These are phyloP conservation scores for Crucibulum laeve DNA, from an alignment of 768 basidiomycete genomes.

Conservation along the genomic window DNA sequence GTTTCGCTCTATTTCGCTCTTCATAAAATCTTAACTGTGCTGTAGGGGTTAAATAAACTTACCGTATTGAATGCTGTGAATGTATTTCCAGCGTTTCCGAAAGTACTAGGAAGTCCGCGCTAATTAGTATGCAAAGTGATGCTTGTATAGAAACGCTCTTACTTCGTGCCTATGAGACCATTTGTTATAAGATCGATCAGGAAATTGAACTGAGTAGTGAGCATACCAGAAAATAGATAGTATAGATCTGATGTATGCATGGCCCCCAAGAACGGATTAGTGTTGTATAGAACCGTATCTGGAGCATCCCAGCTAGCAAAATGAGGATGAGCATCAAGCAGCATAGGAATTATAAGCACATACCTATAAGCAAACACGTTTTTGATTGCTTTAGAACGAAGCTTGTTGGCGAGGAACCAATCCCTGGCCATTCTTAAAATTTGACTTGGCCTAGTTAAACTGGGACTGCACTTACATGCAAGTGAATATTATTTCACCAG, in stretches of 20 bases:
- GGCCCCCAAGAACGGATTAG: constrained; percentile 30
- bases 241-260: constrained; percentile 42
- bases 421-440: constrained; percentile 24
- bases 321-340: neutral
- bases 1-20: constrained; percentile 26
- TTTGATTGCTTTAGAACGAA: constrained; percentile 19
- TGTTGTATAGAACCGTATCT: constrained; percentile 31
- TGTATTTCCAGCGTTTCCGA: constrained; percentile 27
- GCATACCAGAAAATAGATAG: constrained; percentile 35
- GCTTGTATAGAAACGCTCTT: constrained; percentile 2
- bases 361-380: constrained; percentile 32
- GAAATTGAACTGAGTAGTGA: neutral
- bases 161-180: constrained; percentile 22
- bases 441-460: too few relatives aligned
- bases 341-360: neutral
- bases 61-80: constrained; percentile 34
- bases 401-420: constrained; percentile 30
- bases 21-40: neutral
- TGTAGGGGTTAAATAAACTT: constrained; percentile 2
- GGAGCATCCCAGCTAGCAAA: constrained; percentile 37
- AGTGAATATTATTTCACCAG: constrained; percentile 35
- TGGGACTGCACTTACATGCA: constrained; percentile 36
- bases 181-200: neutral
- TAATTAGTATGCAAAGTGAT: neutral
- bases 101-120: constrained; percentile 10